Evolutionary conservation across 495 filamentous ascomycete species (phyloP), one percentile per base, ranked within the genome.

Genomic region (Neurospora sp.): DNA sequence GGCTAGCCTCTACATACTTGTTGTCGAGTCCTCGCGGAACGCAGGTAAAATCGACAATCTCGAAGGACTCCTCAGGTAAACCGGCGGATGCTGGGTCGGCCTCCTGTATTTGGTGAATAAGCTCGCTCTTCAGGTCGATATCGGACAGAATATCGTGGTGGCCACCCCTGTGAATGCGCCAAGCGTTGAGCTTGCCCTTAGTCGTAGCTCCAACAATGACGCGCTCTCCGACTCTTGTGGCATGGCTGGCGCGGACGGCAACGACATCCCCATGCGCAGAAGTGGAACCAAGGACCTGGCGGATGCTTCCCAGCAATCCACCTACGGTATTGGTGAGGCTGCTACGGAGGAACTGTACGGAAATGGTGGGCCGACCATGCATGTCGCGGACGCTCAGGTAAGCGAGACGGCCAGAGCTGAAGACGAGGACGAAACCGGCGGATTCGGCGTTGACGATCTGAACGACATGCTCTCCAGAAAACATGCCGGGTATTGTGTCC

Each of bases 91-190:
- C 28, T 4, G 73, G 76, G 69, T 84, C 82, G 34, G 77, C 76
- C 28, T 79, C 74, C 31, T 78, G 78, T 37, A 86, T 59, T 43
- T 79, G 80, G 19, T 75, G 76, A 21, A 83, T 66, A 28, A 85
- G 76, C 7, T 75, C 70, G 31, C 79, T 81, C 43, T 81, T 80
- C 28, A 82, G 71, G 71, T 86, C 84, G 15, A 81, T 75, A 42
- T 89, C 87, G 38, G 85, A 79, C 0, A 90, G 77, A 19, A 84
- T 77, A 69, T 89, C 88, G 73, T 87, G 84, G 45, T 85, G 91
- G 37, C 94, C 94, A 42, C 92, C 91, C 80, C 94, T 91, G 77
- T 93, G 93, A 5, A 97, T 86, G 78, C 92, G 91, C 96, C 96
- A 99, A 13, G 90, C 86, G 73, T 96, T 90, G 17, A 99, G 80